These are phyloP conservation scores for Verticillium nubilum DNA, from an alignment of 2,329 filamentous ascomycete species.

Conservation along the genomic window DNA sequence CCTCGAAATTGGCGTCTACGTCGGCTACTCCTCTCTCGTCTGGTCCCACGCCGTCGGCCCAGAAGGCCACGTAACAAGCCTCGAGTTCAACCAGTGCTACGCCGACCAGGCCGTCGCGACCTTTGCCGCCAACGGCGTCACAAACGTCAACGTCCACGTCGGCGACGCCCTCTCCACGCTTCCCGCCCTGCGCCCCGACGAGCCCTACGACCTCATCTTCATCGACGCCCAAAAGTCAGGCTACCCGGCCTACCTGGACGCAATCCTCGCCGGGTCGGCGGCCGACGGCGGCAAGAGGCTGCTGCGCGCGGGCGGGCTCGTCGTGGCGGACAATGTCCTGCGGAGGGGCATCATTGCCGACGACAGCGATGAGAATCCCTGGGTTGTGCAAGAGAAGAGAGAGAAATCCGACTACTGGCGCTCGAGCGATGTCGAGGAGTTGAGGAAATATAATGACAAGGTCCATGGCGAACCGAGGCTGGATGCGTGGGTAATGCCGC, in stretches of 20 bases:
- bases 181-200: slow-evolving; percentile 22
- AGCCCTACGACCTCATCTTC: slow-evolving; percentile 49
- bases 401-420: slow-evolving; percentile 12
- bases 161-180: slow-evolving; percentile 42
- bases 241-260: slow-evolving; percentile 42
- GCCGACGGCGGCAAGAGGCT: slow-evolving; percentile 32
- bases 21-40: slow-evolving; percentile 42
- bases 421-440: slow-evolving; percentile 11
- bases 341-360: slow-evolving; percentile 41
- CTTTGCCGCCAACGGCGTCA: slow-evolving; percentile 30
- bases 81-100: slow-evolving; percentile 40
- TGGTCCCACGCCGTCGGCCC: slow-evolving; percentile 42
- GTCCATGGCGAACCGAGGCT: slow-evolving; percentile 23
- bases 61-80: slow-evolving; percentile 33
- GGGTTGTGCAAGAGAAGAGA: slow-evolving; percentile 5
- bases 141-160: slow-evolving; percentile 40
- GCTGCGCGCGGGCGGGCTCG: slow-evolving; percentile 41
- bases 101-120: slow-evolving; percentile 32
- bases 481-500: slow-evolving; percentile 33
- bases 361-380: slow-evolving; percentile 12
- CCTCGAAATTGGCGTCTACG: slow-evolving; percentile 43
- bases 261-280: slow-evolving; percentile 37
- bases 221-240: slow-evolving; percentile 48
- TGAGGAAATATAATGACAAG: slow-evolving; percentile 15
- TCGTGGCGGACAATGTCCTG: slow-evolving; percentile 50